These are phyloP conservation scores for Phaseolus coccineus DNA, from an alignment of 331 rosid genomes.

Conservation along the genomic window DNA sequence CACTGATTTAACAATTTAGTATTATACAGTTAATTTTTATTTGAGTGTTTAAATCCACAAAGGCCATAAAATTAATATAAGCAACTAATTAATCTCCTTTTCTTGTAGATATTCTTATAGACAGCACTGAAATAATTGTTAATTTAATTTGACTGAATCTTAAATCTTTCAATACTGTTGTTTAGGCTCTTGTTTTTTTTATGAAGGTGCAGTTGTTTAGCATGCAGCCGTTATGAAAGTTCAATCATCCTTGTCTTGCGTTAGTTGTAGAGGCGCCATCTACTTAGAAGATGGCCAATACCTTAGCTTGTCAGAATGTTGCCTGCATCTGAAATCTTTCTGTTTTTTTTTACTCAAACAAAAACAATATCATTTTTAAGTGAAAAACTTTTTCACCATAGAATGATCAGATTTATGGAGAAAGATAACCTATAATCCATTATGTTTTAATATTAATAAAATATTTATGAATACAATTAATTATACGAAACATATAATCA, in stretches of 20 bases:
- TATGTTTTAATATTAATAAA: too few species aligned
- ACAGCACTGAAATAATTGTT: not conserved
- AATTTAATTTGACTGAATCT: not conserved
- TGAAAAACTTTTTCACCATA: slow-evolving; percentile 1
- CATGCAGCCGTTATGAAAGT: slow-evolving; percentile 27
- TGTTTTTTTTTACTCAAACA: not conserved
- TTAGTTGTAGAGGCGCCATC: slow-evolving; percentile 40
- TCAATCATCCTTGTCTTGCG: not conserved
- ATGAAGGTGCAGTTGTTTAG: not conserved
- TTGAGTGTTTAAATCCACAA: too few species aligned
- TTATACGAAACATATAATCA: too few species aligned
- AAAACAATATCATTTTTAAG: not conserved
- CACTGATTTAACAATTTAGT: too few species aligned
- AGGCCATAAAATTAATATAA: too few species aligned
- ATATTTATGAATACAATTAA: too few species aligned
- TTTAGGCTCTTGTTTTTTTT: not conserved
- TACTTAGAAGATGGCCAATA: slow-evolving; percentile 25
- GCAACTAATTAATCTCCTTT: too few species aligned
- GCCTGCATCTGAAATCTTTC: not conserved
- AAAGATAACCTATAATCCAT: too few species aligned
- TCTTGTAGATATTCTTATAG: not conserved
- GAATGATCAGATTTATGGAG: not conserved
- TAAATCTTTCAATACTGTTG: not conserved
- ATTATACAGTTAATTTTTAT: too few species aligned
- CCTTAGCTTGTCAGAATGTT: slow-evolving; percentile 15